Conservation (phyloP, 1,284 basidiomycete species). For the Cystobasidiaceae sp. region DNA sequence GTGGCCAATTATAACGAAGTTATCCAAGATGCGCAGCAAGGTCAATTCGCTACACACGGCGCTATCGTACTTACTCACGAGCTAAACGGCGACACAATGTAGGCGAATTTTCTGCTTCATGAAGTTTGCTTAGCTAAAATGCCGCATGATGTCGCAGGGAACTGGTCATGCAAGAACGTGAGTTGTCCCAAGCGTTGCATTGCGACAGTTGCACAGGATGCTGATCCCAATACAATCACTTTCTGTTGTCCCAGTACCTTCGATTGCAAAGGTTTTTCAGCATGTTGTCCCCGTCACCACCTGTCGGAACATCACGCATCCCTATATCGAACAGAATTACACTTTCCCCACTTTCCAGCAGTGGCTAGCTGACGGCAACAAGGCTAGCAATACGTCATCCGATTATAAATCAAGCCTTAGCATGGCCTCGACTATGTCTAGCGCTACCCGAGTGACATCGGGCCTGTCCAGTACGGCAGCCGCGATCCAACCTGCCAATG, state of each 20-base stretch:
- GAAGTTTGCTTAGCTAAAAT: too few species aligned
- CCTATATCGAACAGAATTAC: slow-evolving; percentile 21
- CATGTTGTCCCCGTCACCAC: slow-evolving; percentile 47
- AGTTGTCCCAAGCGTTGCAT: too few species aligned
- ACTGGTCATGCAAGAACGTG: slow-evolving; percentile 21
- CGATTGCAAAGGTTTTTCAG: slow-evolving; percentile 36
- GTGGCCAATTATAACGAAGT: slow-evolving; percentile 51
- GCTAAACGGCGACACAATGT: slow-evolving; percentile 50
- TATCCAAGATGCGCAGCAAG: slow-evolving; percentile 46
- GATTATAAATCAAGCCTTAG: too few species aligned
- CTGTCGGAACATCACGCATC: slow-evolving; percentile 47
- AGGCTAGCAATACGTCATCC: not conserved
- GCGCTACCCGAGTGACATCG: too few species aligned
- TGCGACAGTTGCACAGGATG: not conserved
- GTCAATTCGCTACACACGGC: slow-evolving; percentile 46
- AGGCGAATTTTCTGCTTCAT: too few species aligned
- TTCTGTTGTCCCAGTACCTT: slow-evolving; percentile 35
- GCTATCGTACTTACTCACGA: slow-evolving; percentile 52
- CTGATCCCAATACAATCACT: too few species aligned
- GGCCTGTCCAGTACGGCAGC: too few species aligned
- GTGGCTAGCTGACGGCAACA: not conserved
- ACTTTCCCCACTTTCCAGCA: slow-evolving; percentile 11
- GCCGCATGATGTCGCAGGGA: too few species aligned
- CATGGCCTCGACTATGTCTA: too few species aligned
- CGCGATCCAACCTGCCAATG: too few species aligned